A percentile compares a stretch with the other conserved stretches of the same genome.
Conservation (phyloP, 2,329 filamentous ascomycete species). For the Helotiales sp. region DNA sequence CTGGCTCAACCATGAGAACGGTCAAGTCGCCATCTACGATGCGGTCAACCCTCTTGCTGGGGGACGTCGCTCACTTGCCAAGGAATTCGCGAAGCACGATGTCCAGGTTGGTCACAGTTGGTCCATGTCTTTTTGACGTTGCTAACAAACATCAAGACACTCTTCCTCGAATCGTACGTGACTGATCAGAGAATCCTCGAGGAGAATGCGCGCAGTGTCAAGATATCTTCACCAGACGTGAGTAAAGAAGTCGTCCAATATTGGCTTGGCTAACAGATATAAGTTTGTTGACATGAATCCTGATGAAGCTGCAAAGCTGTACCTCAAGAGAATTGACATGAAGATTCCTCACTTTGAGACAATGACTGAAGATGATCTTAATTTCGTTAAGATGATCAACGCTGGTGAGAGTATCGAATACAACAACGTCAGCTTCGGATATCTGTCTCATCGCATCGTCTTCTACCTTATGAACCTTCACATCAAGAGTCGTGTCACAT, state of each 20-base stretch:
- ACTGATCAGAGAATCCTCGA: conserved; percentile 92
- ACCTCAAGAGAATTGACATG: conserved; percentile 85
- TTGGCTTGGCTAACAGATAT: conserved; percentile 21
- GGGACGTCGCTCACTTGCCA: conserved; percentile 82
- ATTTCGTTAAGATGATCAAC: conserved; percentile 99
- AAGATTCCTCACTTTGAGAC: conserved; percentile 97
- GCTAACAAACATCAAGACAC: conserved; percentile 61
- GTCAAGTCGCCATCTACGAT: conserved; percentile 97
- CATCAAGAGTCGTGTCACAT: conserved; percentile 92
- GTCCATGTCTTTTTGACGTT: background rate
- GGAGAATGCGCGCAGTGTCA: conserved; percentile 96
- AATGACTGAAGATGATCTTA: conserved; percentile 91
- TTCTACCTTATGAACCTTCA: conserved; percentile 98
- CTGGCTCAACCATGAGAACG: conserved; percentile 96
- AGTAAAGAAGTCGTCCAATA: conserved; percentile 39
- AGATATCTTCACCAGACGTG: conserved; percentile 95
- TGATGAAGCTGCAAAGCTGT: conserved; percentile 89
- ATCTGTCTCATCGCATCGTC: conserved; percentile 94
- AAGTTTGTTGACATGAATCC: conserved; percentile 90
- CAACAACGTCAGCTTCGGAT: conserved; percentile 97
- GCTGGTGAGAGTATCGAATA: conserved; percentile 91
- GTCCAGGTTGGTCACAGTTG: conserved; percentile 67
- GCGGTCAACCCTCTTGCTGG: conserved; percentile 90
- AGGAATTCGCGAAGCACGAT: conserved; percentile 97
- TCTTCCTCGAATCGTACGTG: conserved; percentile 96